Percentiles rank a stretch among this genome's conserved stretches.
These are phyloP conservation scores for Cryphonectria parasitica DNA, from an alignment of 2,329 filamentous ascomycete genomes.

Conservation along the genomic window DNA sequence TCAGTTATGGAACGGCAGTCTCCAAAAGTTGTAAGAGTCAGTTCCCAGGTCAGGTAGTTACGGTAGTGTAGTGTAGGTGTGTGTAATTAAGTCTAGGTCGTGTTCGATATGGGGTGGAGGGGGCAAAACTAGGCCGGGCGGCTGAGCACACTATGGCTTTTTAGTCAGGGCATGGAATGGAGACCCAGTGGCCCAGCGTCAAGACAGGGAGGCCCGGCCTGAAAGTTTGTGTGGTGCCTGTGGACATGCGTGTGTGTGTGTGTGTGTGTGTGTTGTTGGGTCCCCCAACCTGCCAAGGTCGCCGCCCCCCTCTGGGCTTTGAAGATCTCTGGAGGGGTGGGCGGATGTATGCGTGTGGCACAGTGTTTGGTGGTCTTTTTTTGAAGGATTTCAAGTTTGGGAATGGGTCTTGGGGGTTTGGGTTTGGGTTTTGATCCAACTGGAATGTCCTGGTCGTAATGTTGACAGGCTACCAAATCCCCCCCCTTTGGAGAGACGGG, in stretches of 20 bases:
- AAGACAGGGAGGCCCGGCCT: not conserved
- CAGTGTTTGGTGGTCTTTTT: not conserved
- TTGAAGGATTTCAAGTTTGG: not conserved
- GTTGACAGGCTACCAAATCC: not conserved
- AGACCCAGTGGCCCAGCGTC: not conserved
- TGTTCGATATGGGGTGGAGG: slow-evolving; percentile 11
- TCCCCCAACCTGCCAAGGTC: not conserved
- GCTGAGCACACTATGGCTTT: not conserved
- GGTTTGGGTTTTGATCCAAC: not conserved
- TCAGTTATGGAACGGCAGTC: slow-evolving; percentile 11
- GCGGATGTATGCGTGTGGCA: not conserved
- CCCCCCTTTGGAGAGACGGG: too few relatives aligned
- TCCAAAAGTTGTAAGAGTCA: not conserved
- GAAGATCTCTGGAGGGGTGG: not conserved
- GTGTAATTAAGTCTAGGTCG: slow-evolving; percentile 10
- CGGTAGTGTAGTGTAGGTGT: too few relatives aligned
- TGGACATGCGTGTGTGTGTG: not conserved
- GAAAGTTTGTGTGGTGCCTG: not conserved
- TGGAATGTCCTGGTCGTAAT: not conserved
- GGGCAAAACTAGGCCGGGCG: not conserved
- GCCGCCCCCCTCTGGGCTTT: not conserved
- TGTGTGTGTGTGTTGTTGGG: too few relatives aligned
- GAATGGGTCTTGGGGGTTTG: not conserved
- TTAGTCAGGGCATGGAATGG: slow-evolving; percentile 1
- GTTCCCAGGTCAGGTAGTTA: not conserved